Percentiles rank a stretch among this genome's conserved stretches.
Evolutionary conservation across 345 rosid genomes (phyloP).

Genomic region (Psidium friedrichsthalianum): DNA sequence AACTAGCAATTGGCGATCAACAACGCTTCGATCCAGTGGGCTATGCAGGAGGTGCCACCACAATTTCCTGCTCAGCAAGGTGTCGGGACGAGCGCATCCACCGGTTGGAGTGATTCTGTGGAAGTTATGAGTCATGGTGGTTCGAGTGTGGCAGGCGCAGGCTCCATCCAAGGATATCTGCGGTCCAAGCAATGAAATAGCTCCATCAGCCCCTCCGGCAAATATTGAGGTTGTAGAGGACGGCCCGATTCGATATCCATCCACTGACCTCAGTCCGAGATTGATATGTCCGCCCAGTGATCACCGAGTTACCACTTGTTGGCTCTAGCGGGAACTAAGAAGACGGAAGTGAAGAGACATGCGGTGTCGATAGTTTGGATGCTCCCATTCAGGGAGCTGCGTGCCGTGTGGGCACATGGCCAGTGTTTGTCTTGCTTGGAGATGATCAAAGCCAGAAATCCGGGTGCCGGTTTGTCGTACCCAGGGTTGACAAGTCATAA

Average conservation of each 20-base stretch:
- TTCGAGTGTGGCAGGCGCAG: not conserved
- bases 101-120: constrained; percentile 11
- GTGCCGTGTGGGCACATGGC: constrained; percentile 96
- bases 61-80: constrained; percentile 14
- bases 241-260: constrained; percentile 71
- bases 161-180: not conserved
- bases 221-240: constrained; percentile 31
- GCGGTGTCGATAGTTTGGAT: constrained; percentile 75
- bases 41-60: constrained; percentile 23
- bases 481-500: constrained; percentile 69
- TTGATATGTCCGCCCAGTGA: constrained; percentile 19
- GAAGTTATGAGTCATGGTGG: not conserved
- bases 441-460: constrained; percentile 70
- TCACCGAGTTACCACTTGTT: constrained; percentile 5
- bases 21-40: constrained; percentile 57
- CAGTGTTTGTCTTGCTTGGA: constrained; percentile 84
- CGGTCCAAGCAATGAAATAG: not conserved
- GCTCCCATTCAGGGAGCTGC: constrained; percentile 89
- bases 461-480: constrained; percentile 90
- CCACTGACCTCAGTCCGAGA: constrained; percentile 46
- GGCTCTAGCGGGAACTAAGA: constrained; percentile 28
- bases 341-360: constrained; percentile 14
- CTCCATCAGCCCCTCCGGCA: constrained; percentile 61
- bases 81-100: constrained; percentile 37
- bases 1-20: constrained; percentile 59